Evolutionary conservation across 176 grass and related monocot species (phyloP).

Genomic region (Triticum aestivum): DNA sequence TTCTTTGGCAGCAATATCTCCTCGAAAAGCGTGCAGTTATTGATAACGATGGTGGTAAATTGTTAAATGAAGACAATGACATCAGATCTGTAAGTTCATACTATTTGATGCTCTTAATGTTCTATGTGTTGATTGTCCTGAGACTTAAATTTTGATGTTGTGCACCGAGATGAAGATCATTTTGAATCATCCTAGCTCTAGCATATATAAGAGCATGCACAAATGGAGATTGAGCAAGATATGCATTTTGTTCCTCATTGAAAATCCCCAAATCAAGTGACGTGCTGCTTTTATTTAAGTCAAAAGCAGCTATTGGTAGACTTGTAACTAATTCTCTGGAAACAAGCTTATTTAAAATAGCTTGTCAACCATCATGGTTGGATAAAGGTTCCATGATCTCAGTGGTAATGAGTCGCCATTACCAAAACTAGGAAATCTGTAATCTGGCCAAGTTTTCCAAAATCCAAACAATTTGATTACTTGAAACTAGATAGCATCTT

Average conservation of each 20-base stretch:
- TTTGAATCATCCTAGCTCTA: slow-evolving; percentile 31
- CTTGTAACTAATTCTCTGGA: background rate
- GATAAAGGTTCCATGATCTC: background rate
- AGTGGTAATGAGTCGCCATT: background rate
- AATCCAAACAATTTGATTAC: background rate
- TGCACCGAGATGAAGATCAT: background rate
- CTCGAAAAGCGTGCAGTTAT: slow-evolving; percentile 85
- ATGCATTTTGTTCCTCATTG: background rate
- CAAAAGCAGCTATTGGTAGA: background rate
- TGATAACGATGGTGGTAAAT: slow-evolving; percentile 76
- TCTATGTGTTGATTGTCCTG: background rate
- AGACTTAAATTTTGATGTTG: slow-evolving; percentile 1
- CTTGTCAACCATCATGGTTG: slow-evolving; percentile 4
- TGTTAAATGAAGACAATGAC: slow-evolving; percentile 95
- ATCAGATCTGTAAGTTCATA: slow-evolving; percentile 78
- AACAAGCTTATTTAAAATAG: background rate
- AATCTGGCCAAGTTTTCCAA: background rate
- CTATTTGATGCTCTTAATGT: slow-evolving; percentile 1
- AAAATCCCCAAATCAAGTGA: background rate
- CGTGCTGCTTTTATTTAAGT: background rate
- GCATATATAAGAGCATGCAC: slow-evolving; percentile 11
- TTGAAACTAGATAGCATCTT: too few relatives aligned
- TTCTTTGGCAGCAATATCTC: slow-evolving; percentile 72
- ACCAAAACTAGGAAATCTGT: background rate
- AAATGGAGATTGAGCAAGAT: background rate